Evolutionary conservation across 140 eudicot genomes (phyloP).

Genomic region (Flaveria floridana): DNA sequence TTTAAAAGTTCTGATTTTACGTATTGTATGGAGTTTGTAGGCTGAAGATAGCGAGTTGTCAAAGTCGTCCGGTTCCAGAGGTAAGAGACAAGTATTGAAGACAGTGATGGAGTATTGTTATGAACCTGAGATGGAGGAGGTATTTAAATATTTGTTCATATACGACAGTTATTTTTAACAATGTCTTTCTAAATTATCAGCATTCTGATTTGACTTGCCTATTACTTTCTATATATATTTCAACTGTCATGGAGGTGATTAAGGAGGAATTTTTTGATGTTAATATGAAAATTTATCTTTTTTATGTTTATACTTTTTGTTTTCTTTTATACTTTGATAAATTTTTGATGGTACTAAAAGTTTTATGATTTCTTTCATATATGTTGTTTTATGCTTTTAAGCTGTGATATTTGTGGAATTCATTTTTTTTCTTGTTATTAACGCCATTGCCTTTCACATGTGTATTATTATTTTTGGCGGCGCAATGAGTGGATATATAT

Average conservation of each 20-base stretch:
- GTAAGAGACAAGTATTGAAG: slow-evolving; percentile 70
- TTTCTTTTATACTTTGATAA: background rate
- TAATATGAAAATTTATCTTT: slow-evolving; percentile 3
- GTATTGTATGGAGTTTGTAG: slow-evolving; percentile 37
- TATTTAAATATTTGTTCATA: slow-evolving; percentile 24
- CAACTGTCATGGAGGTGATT: slow-evolving; percentile 15
- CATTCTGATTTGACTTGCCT: slow-evolving; percentile 16
- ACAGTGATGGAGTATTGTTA: slow-evolving; percentile 86
- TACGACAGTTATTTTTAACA: background rate
- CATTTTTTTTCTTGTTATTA: background rate
- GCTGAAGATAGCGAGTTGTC: slow-evolving; percentile 71
- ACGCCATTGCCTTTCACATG: background rate
- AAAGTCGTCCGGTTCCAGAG: slow-evolving; percentile 68
- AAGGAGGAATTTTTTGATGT: slow-evolving; percentile 10
- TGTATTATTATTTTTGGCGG: background rate
- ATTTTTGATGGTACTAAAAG: background rate
- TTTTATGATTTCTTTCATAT: background rate
- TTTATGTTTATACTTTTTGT: background rate
- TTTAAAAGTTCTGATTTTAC: background rate
- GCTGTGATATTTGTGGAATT: background rate
- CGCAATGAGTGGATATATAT: background rate
- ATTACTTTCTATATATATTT: background rate
- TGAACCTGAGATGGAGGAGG: slow-evolving; percentile 99
- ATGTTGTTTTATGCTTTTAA: background rate
- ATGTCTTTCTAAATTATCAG: background rate